A percentile compares a stretch with the other conserved stretches of the same genome.
These are phyloP conservation scores for Fusarium circinatum DNA, from an alignment of 2,329 filamentous ascomycete species.

Conservation along the genomic window DNA sequence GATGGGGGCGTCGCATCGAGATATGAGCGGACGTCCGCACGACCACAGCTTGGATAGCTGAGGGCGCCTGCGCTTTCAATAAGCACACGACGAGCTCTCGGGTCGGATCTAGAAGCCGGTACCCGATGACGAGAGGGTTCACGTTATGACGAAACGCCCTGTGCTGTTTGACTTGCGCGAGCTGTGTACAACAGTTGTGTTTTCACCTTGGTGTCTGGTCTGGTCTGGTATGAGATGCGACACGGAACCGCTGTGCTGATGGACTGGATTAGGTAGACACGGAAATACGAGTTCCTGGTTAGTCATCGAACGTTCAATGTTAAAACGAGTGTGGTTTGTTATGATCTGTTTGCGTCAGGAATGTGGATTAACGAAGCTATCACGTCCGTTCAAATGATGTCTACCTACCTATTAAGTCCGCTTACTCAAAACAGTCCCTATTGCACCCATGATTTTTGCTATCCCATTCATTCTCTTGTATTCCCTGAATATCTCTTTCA, in stretches of 20 bases:
- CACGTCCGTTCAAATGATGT: constrained; percentile 2
- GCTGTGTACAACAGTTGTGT: constrained; percentile 43
- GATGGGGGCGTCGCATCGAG: constrained; percentile 40
- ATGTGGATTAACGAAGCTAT: constrained; percentile 15
- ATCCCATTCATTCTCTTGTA: not conserved
- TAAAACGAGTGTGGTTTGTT: constrained; percentile 7
- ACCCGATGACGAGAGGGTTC: constrained; percentile 19
- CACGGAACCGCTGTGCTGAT: constrained; percentile 42
- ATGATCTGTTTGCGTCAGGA: constrained; percentile 7
- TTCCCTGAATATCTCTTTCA: not conserved
- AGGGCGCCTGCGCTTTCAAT: constrained; percentile 33
- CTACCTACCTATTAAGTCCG: not conserved
- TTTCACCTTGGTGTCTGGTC: constrained; percentile 36
- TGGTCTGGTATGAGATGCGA: constrained; percentile 32
- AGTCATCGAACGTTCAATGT: constrained; percentile 17
- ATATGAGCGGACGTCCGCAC: constrained; percentile 34
- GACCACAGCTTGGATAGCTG: constrained; percentile 43
- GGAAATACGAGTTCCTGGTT: constrained; percentile 42
- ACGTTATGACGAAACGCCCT: constrained; percentile 22
- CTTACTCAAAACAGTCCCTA: not conserved
- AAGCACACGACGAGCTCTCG: constrained; percentile 33
- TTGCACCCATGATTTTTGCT: not conserved
- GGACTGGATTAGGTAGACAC: constrained; percentile 45
- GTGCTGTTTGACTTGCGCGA: constrained; percentile 34
- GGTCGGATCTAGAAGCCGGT: constrained; percentile 17